phyloP scores from a whole-genome alignment of 768 basidiomycete species.

The Pleurotus ostreatus region DNA sequence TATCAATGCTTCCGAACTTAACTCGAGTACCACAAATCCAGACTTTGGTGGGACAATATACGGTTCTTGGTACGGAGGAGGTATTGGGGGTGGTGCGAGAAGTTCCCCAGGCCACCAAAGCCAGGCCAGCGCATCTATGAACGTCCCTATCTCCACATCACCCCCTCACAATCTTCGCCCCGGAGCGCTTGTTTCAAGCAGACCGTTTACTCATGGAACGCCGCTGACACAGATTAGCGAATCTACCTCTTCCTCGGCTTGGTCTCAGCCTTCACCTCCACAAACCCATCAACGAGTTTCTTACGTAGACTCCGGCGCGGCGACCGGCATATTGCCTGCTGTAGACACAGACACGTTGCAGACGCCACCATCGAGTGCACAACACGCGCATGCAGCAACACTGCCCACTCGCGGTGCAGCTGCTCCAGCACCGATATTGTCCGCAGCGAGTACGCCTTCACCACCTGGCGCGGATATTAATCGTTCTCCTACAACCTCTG shows the following conservation, averaged over 20 bases:
- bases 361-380: neutral
- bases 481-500: neutral
- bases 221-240: conserved; percentile 5
- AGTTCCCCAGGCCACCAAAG: neutral
- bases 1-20: neutral
- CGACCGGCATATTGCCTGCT: neutral
- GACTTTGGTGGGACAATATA: neutral
- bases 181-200: neutral
- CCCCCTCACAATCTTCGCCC: neutral
- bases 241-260: neutral
- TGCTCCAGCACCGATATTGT: neutral
- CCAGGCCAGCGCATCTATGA: neutral
- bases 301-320: neutral
- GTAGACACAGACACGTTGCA: neutral
- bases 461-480: neutral
- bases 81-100: neutral
- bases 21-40: neutral
- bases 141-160: neutral
- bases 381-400: too few relatives aligned
- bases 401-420: neutral
- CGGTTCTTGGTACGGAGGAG: neutral
- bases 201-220: conserved; percentile 1
- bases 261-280: neutral
- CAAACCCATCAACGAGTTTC: neutral
- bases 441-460: neutral